phyloP scores from a whole-genome alignment of 208 protist species.

The Leishmania gerbilli region DNA sequence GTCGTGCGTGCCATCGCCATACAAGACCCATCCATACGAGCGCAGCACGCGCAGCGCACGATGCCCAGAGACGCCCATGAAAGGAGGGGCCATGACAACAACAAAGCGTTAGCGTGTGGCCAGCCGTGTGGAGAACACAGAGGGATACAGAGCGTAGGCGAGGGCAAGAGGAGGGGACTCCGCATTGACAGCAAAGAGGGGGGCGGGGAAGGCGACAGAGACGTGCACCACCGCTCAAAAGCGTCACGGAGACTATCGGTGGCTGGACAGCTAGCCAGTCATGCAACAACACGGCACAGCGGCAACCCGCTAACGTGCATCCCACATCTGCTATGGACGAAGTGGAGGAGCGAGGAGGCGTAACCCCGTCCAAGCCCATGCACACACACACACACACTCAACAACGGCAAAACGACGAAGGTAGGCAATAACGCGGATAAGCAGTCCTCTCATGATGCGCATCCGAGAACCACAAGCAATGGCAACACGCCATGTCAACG shows the following conservation, averaged over 20 bases:
- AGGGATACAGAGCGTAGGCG: too few relatives aligned
- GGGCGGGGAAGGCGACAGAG: not conserved
- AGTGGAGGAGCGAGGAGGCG: not conserved
- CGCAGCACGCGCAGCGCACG: not conserved
- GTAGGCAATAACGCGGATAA: too few relatives aligned
- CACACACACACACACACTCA: not conserved
- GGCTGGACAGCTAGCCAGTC: not conserved
- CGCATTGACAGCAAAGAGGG: not conserved
- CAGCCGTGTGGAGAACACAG: too few relatives aligned
- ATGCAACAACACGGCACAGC: not conserved
- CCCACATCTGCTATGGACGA: not conserved
- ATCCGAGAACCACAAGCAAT: too few relatives aligned
- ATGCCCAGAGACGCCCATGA: not conserved
- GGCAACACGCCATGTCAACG: too few relatives aligned
- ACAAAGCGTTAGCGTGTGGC: too few relatives aligned
- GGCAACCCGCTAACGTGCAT: not conserved
- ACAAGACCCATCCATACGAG: not conserved
- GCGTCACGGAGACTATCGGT: not conserved
- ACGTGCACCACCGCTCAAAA: not conserved
- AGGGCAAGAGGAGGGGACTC: too few relatives aligned
- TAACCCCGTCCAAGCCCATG: not conserved
- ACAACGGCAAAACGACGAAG: too few relatives aligned
- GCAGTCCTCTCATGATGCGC: too few relatives aligned
- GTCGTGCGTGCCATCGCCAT: not conserved
- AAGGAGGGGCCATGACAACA: not conserved